Evolutionary conservation across 129 eudicot species (phyloP).

Genomic region (Apium graveolens): DNA sequence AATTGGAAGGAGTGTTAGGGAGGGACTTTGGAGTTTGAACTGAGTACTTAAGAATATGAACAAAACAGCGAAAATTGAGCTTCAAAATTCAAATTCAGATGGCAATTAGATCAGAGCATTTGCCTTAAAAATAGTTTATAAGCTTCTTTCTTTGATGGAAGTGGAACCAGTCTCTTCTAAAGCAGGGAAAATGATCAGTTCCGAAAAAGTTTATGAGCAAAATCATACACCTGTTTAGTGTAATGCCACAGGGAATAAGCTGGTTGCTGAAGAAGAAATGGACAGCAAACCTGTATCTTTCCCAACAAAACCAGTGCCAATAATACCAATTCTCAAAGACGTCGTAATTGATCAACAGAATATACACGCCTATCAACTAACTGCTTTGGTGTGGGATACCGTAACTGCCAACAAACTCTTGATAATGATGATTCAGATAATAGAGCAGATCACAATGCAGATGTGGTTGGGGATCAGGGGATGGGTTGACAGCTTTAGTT

Average conservation of each 20-base stretch:
- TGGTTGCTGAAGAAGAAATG: constrained; percentile 30
- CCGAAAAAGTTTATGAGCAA: constrained; percentile 18
- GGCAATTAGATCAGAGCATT: too few relatives aligned
- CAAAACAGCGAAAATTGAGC: neutral
- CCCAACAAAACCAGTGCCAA: constrained; percentile 26
- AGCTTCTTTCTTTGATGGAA: too few relatives aligned
- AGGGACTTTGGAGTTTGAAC: neutral
- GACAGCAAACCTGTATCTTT: constrained; percentile 26
- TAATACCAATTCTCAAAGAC: too few relatives aligned
- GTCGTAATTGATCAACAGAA: constrained; percentile 16
- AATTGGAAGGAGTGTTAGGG: neutral
- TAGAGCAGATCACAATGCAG: constrained; percentile 72
- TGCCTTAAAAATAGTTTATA: too few relatives aligned
- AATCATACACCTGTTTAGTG: constrained; percentile 17
- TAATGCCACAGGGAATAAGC: constrained; percentile 15
- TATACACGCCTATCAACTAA: constrained; percentile 21
- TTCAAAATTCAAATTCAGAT: neutral
- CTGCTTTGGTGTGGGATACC: constrained; percentile 64
- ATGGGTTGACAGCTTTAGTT: constrained; percentile 91
- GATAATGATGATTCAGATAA: constrained; percentile 78
- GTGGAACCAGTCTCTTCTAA: constrained; percentile 17
- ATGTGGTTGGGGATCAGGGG: constrained; percentile 74
- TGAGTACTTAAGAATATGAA: neutral
- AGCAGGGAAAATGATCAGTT: constrained; percentile 26
- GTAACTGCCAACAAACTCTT: constrained; percentile 72